Evolutionary conservation across 192 early-diverging fungal species (phyloP), one percentile per base, ranked within the genome.

Genomic region (Entomortierella parvispora): DNA sequence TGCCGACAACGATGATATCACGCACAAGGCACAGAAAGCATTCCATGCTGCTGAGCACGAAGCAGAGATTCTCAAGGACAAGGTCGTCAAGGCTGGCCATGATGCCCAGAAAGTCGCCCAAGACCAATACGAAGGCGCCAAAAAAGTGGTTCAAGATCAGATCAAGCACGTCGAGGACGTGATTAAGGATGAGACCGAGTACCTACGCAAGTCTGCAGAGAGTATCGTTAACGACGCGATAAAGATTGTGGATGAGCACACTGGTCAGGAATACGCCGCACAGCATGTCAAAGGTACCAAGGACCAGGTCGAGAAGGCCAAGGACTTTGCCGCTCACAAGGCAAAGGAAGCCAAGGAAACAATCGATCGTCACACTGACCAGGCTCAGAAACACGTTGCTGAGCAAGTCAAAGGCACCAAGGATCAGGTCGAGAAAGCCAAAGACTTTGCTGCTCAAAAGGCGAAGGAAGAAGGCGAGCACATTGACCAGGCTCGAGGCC

Each of bases 21-120:
- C 65, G 2, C 31, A 49, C 17, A 32, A 63, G 31, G 65, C 59
- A 15, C 72, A 77, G 46, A 48, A 68, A 18, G 20, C 53, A 0
- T 68, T 52, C 29, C 32, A 74, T 8, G 31, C 62, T 29, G 63
- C 71, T 5, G 57, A 40, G 20, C 48, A 47, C 10, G 55, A 61
- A 26, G 71, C 63, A 2, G 44, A 63, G 17, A 31, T 23, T 20
- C 54, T 75, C 52, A 66, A 56, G 51, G 71, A 40, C 28, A 65
- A 65, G 49, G 63, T 55, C 20, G 17, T 47, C 47, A 49, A 51
- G 7, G 34, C 33, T 14, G 42, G 23, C 5, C 46, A 71, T 4
- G 46, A 45, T 17, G 61, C 55, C 18, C 23, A 55, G 4, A 22
- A 71, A 14, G 31, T 4, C 25, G 62, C 42, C 2, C 47, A 44